Conservation (phyloP, 331 rosid genomes). For the Telfairia occidentalis region DNA sequence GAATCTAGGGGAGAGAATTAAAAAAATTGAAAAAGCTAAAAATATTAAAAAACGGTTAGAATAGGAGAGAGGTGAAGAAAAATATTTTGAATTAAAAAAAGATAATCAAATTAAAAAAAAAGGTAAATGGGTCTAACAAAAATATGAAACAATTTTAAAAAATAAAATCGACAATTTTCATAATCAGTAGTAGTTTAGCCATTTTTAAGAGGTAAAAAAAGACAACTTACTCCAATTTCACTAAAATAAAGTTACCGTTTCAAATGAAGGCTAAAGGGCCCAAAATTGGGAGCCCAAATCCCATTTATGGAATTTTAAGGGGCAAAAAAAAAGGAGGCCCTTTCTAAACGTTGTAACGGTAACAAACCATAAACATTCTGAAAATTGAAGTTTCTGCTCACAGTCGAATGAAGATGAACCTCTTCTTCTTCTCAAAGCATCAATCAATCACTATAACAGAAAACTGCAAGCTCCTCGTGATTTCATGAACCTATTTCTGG, state of each 20-base stretch:
- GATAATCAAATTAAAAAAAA: too few relatives aligned
- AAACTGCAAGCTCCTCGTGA: neutral
- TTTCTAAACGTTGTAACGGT: slow-evolving; percentile 12
- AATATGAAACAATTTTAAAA: too few relatives aligned
- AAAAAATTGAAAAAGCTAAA: too few relatives aligned
- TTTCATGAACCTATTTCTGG: slow-evolving; percentile 13
- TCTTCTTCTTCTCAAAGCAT: neutral
- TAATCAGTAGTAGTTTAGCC: too few relatives aligned
- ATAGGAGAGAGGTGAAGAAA: too few relatives aligned
- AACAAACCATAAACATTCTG: slow-evolving; percentile 10
- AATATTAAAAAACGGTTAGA: too few relatives aligned
- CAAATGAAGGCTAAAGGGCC: neutral
- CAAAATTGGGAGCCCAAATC: neutral
- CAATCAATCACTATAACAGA: neutral
- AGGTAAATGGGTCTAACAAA: too few relatives aligned
- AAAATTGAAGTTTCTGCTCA: neutral
- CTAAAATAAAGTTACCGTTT: slow-evolving; percentile 1
- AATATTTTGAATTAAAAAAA: too few relatives aligned
- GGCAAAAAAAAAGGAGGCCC: neutral
- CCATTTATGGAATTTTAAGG: neutral
- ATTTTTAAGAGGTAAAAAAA: too few relatives aligned
- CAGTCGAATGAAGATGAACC: neutral
- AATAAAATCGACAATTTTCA: too few relatives aligned
- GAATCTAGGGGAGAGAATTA: too few relatives aligned
- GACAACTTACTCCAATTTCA: too few relatives aligned